Evolutionary conservation across 2,329 filamentous ascomycete species (phyloP).

Genomic region (Hypoxylon sp.): DNA sequence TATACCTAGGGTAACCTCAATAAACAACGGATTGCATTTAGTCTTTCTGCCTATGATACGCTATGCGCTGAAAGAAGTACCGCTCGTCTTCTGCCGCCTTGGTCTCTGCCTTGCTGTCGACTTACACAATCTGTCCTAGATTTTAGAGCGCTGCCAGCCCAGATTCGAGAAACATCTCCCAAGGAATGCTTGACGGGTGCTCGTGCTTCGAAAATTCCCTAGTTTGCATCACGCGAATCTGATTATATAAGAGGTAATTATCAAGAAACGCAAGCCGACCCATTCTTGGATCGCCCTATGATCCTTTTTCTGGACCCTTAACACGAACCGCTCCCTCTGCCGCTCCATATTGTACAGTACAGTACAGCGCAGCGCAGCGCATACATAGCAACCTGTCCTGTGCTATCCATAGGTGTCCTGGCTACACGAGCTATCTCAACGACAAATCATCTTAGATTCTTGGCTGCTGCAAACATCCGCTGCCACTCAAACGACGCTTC

Average conservation of each 20-base stretch:
- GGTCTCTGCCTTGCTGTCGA: slow-evolving; percentile 9
- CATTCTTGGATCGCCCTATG: slow-evolving; percentile 34
- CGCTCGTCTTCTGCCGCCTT: slow-evolving; percentile 7
- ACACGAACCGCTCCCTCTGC: slow-evolving; percentile 37
- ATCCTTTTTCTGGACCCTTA: slow-evolving; percentile 39
- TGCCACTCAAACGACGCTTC: slow-evolving; percentile 24
- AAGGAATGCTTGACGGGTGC: slow-evolving; percentile 29
- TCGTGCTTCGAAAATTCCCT: slow-evolving; percentile 23
- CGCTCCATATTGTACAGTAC: slow-evolving; percentile 6
- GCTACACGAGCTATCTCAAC: slow-evolving; percentile 24
- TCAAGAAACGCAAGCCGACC: slow-evolving; percentile 17
- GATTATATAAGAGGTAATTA: slow-evolving; percentile 36
- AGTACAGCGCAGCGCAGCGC: slow-evolving; percentile 15
- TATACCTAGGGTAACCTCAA: slow-evolving; percentile 7
- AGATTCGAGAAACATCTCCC: slow-evolving; percentile 42
- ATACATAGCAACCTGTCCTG: slow-evolving; percentile 14
- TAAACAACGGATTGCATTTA: neutral
- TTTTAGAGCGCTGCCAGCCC: slow-evolving; percentile 7
- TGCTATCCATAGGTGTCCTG: slow-evolving; percentile 11
- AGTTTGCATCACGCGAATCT: slow-evolving; percentile 37
- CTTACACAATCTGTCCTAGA: slow-evolving; percentile 16
- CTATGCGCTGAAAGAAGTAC: slow-evolving; percentile 6
- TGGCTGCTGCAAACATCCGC: slow-evolving; percentile 44
- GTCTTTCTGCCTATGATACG: neutral
- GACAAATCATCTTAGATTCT: slow-evolving; percentile 29